Evolutionary conservation across 441 rosid species (phyloP), one percentile per base, ranked within the genome.

Genomic region (California macrophylla): DNA sequence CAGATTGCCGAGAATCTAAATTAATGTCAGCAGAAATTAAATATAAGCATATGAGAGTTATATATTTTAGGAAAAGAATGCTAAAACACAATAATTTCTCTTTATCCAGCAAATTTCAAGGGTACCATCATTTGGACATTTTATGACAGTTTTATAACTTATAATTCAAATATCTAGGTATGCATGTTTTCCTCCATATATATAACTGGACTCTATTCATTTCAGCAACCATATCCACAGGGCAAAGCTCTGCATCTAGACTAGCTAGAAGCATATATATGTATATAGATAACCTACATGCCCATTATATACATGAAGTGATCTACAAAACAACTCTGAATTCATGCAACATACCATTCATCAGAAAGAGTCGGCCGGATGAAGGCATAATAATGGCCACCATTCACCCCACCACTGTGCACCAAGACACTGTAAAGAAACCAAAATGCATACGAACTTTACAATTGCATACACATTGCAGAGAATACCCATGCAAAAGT

Each of bases 381-480:
- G 74, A 84, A 91, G 68, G 97, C 97, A 84, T 91, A 91, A 78
- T 91, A 91, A 69, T 91, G 97, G 65, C 97, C 97, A 74, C 95
- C 95, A 76, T 91, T 90, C 74, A 88, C 85, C 70, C 93, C 93
- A 64, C 93, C 93, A 72, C 93, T 86, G 73, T 88, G 93, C 76
- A 88, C 93, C 82, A 88, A 79, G 66, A 88, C 90, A 82, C 93
- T 88, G 87, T 81, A 81, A 68, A 79, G 32, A 78, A 72, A 75
- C 26, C 71, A 60, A 18, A 71, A 71, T 20, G 63, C 21, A 25
- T 28, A 5, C 52, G 54, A 32, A 47, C 13, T 24, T 42, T 9
- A 8, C 65, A 5, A 45, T 38, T 64, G 21, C 28, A 47, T 24
- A 13, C 26, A 16, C 34, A 56, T 34, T 34, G 40, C 40, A 34